phyloP scores from a whole-genome alignment of 2,329 filamentous ascomycete genomes.

The Furcasterigmium furcatum region DNA sequence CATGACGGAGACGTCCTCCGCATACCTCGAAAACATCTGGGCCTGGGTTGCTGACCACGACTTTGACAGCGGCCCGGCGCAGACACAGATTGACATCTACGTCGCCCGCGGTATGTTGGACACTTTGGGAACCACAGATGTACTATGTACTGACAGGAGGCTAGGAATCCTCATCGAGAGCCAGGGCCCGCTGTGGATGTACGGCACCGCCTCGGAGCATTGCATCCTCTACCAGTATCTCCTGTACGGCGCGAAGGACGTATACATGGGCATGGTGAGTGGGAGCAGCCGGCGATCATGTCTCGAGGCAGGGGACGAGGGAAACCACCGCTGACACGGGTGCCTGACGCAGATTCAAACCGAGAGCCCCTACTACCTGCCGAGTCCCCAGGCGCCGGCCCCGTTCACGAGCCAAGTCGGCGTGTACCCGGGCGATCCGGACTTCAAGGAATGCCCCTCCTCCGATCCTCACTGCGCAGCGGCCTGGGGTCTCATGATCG shows the following conservation, averaged over 20 bases:
- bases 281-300: too few species aligned
- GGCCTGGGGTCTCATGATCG: constrained; percentile 72
- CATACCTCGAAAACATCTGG: constrained; percentile 87
- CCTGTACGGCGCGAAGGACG: constrained; percentile 69
- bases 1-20: constrained; percentile 57
- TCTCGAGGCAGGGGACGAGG: too few species aligned
- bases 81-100: constrained; percentile 77
- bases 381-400: constrained; percentile 69
- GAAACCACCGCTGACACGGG: too few species aligned
- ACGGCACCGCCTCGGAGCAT: constrained; percentile 70
- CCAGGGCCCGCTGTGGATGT: constrained; percentile 77
- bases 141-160: too few species aligned
- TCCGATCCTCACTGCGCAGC: constrained; percentile 54
- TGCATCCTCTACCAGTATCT: constrained; percentile 80
- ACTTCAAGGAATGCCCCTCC: constrained; percentile 59
- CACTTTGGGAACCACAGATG: too few species aligned
- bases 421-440: constrained; percentile 62
- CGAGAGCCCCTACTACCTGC: constrained; percentile 86
- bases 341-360: constrained; percentile 87
- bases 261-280: constrained; percentile 81
- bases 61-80: constrained; percentile 69
- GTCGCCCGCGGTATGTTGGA: constrained; percentile 79
- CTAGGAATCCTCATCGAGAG: too few species aligned
- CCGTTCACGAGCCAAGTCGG: constrained; percentile 61
- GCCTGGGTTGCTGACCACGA: constrained; percentile 91